Evolutionary conservation across 192 early-diverging fungal genomes (phyloP).

Genomic region (Linnemannia hyalina): DNA sequence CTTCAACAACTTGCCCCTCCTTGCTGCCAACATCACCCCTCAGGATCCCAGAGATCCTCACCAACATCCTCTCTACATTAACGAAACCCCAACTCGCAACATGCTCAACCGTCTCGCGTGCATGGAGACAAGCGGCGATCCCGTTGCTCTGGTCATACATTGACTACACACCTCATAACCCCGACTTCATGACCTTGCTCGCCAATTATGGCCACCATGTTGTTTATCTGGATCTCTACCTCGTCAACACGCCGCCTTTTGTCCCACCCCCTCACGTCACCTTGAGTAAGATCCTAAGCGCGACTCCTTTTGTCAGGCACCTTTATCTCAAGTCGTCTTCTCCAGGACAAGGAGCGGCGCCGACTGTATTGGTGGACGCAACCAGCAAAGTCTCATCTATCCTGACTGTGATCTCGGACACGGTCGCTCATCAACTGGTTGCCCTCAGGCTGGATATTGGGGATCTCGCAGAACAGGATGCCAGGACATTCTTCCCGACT

Average conservation of each 20-base stretch:
- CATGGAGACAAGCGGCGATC: not conserved
- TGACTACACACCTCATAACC: not conserved
- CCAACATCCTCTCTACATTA: slow-evolving; percentile 9
- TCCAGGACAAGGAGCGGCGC: not conserved
- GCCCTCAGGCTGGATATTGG: slow-evolving; percentile 8
- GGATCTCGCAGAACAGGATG: not conserved
- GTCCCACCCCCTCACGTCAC: not conserved
- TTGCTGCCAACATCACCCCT: not conserved
- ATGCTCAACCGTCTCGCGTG: not conserved
- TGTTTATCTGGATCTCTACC: slow-evolving; percentile 1
- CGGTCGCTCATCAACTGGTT: not conserved
- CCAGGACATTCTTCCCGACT: slow-evolving; percentile 2
- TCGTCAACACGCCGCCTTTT: not conserved
- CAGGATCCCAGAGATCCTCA: slow-evolving; percentile 11
- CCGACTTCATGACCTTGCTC: not conserved
- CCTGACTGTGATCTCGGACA: not conserved
- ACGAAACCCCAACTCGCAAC: slow-evolving; percentile 8
- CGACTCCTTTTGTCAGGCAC: slow-evolving; percentile 4
- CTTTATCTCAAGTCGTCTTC: not conserved
- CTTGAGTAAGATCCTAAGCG: not conserved
- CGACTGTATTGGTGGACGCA: no score
- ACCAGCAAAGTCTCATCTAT: slow-evolving; percentile 2
- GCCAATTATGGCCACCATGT: slow-evolving; percentile 7
- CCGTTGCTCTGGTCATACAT: slow-evolving; percentile 14
- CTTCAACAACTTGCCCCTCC: not conserved